Percentiles rank a stretch among this genome's conserved stretches.
Conservation (phyloP, 345 rosid species). For the Bruguiera sexangula region DNA sequence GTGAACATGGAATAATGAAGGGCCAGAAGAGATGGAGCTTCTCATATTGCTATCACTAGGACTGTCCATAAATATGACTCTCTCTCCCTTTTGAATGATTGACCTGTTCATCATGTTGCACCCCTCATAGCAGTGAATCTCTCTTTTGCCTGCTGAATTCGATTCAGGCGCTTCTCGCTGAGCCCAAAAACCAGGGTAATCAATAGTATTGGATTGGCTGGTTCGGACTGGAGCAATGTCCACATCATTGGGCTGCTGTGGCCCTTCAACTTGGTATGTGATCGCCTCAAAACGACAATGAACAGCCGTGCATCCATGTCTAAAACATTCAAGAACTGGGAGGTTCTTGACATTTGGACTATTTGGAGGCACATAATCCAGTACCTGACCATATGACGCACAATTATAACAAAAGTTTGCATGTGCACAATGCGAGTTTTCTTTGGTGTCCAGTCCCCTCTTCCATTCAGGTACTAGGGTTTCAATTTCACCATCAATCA, state of each 20-base stretch:
- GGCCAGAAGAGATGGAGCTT: slow-evolving; percentile 24
- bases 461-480: slow-evolving; percentile 71
- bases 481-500: slow-evolving; percentile 77
- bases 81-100: slow-evolving; percentile 27
- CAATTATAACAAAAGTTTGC: slow-evolving; percentile 39
- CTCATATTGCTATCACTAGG: slow-evolving; percentile 23
- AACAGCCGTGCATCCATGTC: slow-evolving; percentile 43
- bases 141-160: slow-evolving; percentile 34
- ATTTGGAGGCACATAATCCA: slow-evolving; percentile 44
- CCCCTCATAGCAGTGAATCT: slow-evolving; percentile 42
- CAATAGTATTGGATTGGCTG: slow-evolving; percentile 24
- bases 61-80: slow-evolving; percentile 31
- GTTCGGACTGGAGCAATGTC: slow-evolving; percentile 22
- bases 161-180: slow-evolving; percentile 38
- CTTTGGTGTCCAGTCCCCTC: slow-evolving; percentile 26
- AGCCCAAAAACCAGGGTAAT: slow-evolving; percentile 62
- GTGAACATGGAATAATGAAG: slow-evolving; percentile 19
- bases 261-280: slow-evolving; percentile 59
- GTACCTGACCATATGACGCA: slow-evolving; percentile 30
- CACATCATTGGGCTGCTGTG: slow-evolving; percentile 30
- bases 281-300: slow-evolving; percentile 89
- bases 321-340: slow-evolving; percentile 51
- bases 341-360: slow-evolving; percentile 33
- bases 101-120: slow-evolving; percentile 16
- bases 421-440: slow-evolving; percentile 16